Evolutionary conservation across 2,329 filamentous ascomycete species (phyloP).

Genomic region (Byssochlamys sp.): DNA sequence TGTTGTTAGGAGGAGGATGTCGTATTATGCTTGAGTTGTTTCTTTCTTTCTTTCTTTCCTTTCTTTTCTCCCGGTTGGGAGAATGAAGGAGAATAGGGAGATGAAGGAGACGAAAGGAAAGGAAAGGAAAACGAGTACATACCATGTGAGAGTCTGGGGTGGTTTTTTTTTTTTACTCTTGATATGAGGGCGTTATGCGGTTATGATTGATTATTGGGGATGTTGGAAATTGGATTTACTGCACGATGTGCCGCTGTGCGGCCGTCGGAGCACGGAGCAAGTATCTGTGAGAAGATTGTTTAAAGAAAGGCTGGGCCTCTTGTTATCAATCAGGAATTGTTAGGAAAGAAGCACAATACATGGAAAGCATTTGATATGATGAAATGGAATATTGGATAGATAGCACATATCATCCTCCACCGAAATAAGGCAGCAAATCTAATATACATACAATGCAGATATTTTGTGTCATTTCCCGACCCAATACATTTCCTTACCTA

Average conservation of each 20-base stretch:
- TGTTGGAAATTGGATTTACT: not conserved
- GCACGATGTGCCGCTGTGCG: not conserved
- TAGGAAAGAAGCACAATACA: not conserved
- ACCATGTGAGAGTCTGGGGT: not conserved
- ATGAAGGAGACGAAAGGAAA: not conserved
- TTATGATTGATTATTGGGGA: not conserved
- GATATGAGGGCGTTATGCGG: not conserved
- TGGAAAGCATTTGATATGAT: not conserved
- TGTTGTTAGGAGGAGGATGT: not conserved
- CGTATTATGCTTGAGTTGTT: not conserved
- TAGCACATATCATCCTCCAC: not conserved
- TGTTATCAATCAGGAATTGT: not conserved
- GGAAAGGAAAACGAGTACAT: not conserved
- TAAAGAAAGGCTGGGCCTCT: not conserved
- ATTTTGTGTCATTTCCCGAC: not conserved
- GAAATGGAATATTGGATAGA: not conserved
- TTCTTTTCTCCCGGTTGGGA: too few relatives aligned
- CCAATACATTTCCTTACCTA: not conserved
- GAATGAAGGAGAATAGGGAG: not conserved
- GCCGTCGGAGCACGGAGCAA: not conserved
- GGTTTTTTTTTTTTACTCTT: not conserved
- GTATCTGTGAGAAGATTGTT: not conserved
- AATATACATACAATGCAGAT: not conserved
- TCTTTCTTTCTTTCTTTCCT: too few relatives aligned
- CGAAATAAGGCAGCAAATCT: not conserved